Percentiles rank a stretch among this genome's conserved stretches.
These are phyloP conservation scores for Penicillium paxilli DNA, from an alignment of 495 filamentous ascomycete genomes.

Conservation along the genomic window DNA sequence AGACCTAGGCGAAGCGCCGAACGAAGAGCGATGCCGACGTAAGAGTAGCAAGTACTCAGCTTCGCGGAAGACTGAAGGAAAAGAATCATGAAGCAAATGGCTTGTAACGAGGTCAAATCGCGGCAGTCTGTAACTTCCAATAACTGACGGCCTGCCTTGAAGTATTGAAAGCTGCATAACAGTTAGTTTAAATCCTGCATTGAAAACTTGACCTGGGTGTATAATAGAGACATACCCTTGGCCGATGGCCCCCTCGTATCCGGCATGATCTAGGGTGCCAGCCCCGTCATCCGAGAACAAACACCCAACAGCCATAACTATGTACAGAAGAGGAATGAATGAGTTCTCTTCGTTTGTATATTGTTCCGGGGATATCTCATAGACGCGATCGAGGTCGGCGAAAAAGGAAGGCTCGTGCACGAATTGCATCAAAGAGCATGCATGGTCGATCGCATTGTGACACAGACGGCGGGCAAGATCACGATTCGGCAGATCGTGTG, in stretches of 20 bases:
- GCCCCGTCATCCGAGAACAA: conserved; percentile 65
- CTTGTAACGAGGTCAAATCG: conserved; percentile 81
- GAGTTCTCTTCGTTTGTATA: conserved; percentile 73
- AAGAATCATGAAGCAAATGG: conserved; percentile 87
- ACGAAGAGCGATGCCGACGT: conserved; percentile 85
- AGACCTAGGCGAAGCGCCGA: conserved; percentile 85
- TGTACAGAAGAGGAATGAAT: conserved; percentile 82
- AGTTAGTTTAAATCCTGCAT: conserved; percentile 1
- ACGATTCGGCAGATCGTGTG: conserved; percentile 69
- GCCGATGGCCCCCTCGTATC: conserved; percentile 72
- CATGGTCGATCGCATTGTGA: conserved; percentile 77
- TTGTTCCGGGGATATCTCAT: conserved; percentile 67
- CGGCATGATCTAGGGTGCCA: conserved; percentile 49
- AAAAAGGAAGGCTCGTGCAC: conserved; percentile 90
- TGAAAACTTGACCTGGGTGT: neutral
- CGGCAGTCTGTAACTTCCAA: conserved; percentile 91
- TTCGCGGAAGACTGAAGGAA: conserved; percentile 92
- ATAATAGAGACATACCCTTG: conserved; percentile 62
- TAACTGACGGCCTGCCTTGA: conserved; percentile 73
- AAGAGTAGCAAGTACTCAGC: conserved; percentile 89
- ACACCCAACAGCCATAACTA: conserved; percentile 81
- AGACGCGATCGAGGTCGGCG: conserved; percentile 73
- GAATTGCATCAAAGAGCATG: conserved; percentile 78
- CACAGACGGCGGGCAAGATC: conserved; percentile 68
- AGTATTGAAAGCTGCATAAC: conserved; percentile 74